These are phyloP conservation scores for Gillenia trifoliata DNA, from an alignment of 306 rosid genomes.

Conservation along the genomic window DNA sequence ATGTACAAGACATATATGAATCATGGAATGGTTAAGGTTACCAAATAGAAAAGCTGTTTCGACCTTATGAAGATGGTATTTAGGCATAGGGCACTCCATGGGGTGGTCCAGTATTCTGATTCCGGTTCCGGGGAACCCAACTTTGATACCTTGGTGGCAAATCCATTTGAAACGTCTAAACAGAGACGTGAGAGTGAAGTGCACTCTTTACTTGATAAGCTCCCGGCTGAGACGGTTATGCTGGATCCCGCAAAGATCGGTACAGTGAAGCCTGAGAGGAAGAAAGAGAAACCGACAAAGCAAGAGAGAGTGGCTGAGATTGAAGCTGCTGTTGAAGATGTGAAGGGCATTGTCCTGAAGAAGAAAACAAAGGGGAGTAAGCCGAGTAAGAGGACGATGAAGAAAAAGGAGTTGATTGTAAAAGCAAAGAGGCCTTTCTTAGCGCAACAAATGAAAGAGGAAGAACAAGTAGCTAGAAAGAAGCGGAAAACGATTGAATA, in stretches of 20 bases:
- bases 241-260: constrained; percentile 77
- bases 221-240: constrained; percentile 79
- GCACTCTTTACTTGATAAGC: constrained; percentile 61
- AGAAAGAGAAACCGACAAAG: constrained; percentile 36
- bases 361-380: constrained; percentile 90
- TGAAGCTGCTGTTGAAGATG: constrained; percentile 65
- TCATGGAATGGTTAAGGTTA: constrained; percentile 82
- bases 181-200: constrained; percentile 89
- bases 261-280: constrained; percentile 36
- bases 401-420: constrained; percentile 53
- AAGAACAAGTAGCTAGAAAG: constrained; percentile 45
- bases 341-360: constrained; percentile 49
- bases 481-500: constrained; percentile 48
- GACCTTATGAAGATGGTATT: constrained; percentile 93
- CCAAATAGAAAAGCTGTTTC: constrained; percentile 61
- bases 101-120: constrained; percentile 88
- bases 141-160: constrained; percentile 80
- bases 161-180: constrained; percentile 77
- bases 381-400: constrained; percentile 51
- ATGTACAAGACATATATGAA: constrained; percentile 66
- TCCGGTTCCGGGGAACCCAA: constrained; percentile 97
- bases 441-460: constrained; percentile 52
- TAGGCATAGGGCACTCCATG: constrained; percentile 84
- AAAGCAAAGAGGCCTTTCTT: constrained; percentile 69
- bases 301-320: constrained; percentile 55